Base-by-base conservation (phyloP, 441 rosid species). In the Metrosideros polymorpha region DNA sequence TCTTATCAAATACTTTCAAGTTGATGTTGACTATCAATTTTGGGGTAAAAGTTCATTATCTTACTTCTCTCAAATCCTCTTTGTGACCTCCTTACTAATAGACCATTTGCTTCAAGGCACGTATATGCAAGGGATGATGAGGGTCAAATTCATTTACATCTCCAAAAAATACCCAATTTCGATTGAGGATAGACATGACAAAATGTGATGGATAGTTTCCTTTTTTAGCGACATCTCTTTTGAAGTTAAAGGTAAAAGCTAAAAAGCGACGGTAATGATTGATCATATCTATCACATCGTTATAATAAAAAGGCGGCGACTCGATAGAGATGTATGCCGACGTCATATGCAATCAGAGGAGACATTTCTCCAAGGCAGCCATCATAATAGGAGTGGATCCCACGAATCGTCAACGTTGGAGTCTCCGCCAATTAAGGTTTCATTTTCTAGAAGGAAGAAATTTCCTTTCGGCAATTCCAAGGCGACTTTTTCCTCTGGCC, bases 231-330 rank as follows among this genome's bases (percentile, higher is more conserved):
- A 71, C 10, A 22, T 22, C 2, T 2, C 22, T 39, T 39, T 10
- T 0, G 9, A 71, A 71, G 47, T 22, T 9, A 22, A 7, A 5
- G 3, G 10, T 15, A 5, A 2, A 56, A 56, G 4, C 0, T 71
- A 5, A 39, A 32, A 66, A 24, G 2, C 0, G 0, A 3, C 0
- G 4, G 0, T 5, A 39, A 35, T 39, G 47, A 71, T 71, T 71
- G n/a, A 12, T 71, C 39, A 10, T 6, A 39, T 39, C 0, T 0
- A 71, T 22, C 79, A 6, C 9, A 10, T 71, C 17, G 0, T 0
- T 3, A 39, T 22, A 10, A 22, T 8, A 32, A 32, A 9, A 22
- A 19, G n/a, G n/a, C n/a, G n/a, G n/a, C n/a, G n/a, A n/a, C n/a
- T 0, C 3, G 17, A 39, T 3, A 2, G 79, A 22, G 15, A 39